Base-by-base conservation (phyloP, 2,329 filamentous ascomycete genomes). In the Fusarium marasasianum region DNA sequence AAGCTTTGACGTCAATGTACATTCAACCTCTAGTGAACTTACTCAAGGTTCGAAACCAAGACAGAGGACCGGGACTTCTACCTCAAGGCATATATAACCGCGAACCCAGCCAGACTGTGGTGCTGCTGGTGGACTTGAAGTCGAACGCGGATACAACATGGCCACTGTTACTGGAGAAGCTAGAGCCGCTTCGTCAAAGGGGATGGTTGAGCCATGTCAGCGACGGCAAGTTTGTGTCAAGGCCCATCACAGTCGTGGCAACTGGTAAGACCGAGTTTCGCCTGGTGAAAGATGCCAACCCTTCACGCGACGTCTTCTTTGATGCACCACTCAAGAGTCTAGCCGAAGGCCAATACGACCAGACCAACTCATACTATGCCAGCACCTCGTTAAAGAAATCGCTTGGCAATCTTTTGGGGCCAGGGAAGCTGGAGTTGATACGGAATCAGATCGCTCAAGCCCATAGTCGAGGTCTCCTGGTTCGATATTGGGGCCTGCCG, bases 111-210 rank as follows among this genome's bases (percentile, higher is more conserved):
- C 88, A 90, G 76, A 86, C 89, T 0, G 80, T 93, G 2, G 84
- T 89, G 10, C 85, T 95, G 8, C 85, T 94, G 9, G 86, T 95
- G 37, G 93, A 95, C 79, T 83, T 94, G 78, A 95, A 95, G 81
- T 90, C 86, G 26, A 75, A 76, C 6, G 69, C 78, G 13, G 65
- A 72, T 17, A 62, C 61, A 45, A 59, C 73, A 35, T 79, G 78
- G 78, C 71, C 77, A 24, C 64, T 79, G n/a, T 61, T 81, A 12
- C 71, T 81, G 8, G 31, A 71, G 24, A 75, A 67, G 63, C 84
- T 94, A 1, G 83, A 89, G 63, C 87, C 91, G 5, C 84, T 94
- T 12, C 85, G 91, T 8, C 82, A 88, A 45, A 84, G 83, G 45
- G 87, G 87, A n/a, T 93, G 87, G 85, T 79, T 92, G 26, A 87